Conservation (phyloP, 768 basidiomycete genomes). For the Pleurotus salmoneostramineus region DNA sequence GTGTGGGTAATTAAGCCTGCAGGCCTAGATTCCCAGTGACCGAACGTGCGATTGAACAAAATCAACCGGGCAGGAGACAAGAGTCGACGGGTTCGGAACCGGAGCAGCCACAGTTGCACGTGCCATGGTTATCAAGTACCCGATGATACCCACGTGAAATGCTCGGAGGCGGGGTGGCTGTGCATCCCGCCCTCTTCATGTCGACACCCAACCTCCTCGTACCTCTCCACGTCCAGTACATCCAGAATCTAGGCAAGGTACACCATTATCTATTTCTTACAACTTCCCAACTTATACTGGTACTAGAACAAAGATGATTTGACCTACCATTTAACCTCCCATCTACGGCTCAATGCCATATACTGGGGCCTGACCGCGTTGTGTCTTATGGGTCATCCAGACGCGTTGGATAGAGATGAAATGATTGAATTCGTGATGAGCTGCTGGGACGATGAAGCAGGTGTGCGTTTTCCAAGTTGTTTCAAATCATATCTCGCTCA, state of each 20-base stretch:
- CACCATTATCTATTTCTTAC: slow-evolving; percentile 10
- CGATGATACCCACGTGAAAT: background rate
- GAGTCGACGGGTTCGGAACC: too few species aligned
- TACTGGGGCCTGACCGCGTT: slow-evolving; percentile 96
- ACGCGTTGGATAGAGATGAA: slow-evolving; percentile 79
- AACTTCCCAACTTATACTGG: background rate
- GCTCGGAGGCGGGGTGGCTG: background rate
- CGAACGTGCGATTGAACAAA: too few species aligned
- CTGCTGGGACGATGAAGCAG: slow-evolving; percentile 93
- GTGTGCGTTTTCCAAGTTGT: slow-evolving; percentile 26
- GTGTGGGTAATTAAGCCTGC: too few species aligned
- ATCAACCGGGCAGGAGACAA: too few species aligned
- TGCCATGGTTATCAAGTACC: too few species aligned
- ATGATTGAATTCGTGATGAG: slow-evolving; percentile 88
- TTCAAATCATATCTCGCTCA: background rate
- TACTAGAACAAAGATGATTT: slow-evolving; percentile 79
- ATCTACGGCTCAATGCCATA: slow-evolving; percentile 91
- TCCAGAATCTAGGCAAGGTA: slow-evolving; percentile 71
- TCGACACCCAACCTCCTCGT: slow-evolving; percentile 25
- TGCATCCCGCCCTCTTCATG: background rate
- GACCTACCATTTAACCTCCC: slow-evolving; percentile 85
- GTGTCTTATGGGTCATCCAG: slow-evolving; percentile 70
- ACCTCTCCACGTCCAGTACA: slow-evolving; percentile 69
- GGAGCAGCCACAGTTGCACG: too few species aligned
- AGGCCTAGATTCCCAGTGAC: too few species aligned